Evolutionary conservation across 345 rosid genomes (phyloP), one percentile per base, ranked within the genome.

Genomic region (Populus euphratica): DNA sequence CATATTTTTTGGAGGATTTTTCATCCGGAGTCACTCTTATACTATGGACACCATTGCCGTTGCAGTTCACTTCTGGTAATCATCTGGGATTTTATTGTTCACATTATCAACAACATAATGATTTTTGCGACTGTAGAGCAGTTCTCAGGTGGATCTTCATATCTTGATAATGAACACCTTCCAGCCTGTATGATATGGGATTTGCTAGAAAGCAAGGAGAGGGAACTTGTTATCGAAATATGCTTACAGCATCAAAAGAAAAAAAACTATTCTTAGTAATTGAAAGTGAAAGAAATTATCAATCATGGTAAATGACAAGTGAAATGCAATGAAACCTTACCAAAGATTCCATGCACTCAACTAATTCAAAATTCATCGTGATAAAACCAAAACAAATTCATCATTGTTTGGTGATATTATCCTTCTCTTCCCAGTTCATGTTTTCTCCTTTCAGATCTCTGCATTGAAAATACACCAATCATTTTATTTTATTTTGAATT

Each of bases 21-120:
- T 96, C 79, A 96, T 93, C 25, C 87, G 99, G 78, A 98, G 99
- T 33, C 99, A 96, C 86, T 98, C 99, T 69, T 96, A 96, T 86
- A 96, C 99, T 74, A 93, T 96, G 99, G 99, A 96, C 83, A 92
- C 99, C 64, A 96, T 96, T 16, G 92, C 99, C 44, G 91, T 96
- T 88, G 98, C 99, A 75, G 94, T 96, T 83, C 95, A 96, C 2
- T 96, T 96, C 91, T 96, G 99, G 99, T 91, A 79, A 79, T 59
- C 25, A 59, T 59, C 63, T n/a, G 27, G 78, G 63, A 9, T 8
- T 56, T n/a, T 10, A 73, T 10, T 33, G 13, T 11, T 29, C 17
- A 12, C 27, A n/a, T 4, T 31, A 0, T 56, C 27, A 56, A 56
- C 63, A n/a, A 52, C 3, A 2, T 8, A n/a, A n/a, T 56, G n/a